Percentiles rank a stretch among this genome's conserved stretches.
These are phyloP conservation scores for Falciphora oryzae DNA, from an alignment of 2,329 filamentous ascomycete genomes.

Conservation along the genomic window DNA sequence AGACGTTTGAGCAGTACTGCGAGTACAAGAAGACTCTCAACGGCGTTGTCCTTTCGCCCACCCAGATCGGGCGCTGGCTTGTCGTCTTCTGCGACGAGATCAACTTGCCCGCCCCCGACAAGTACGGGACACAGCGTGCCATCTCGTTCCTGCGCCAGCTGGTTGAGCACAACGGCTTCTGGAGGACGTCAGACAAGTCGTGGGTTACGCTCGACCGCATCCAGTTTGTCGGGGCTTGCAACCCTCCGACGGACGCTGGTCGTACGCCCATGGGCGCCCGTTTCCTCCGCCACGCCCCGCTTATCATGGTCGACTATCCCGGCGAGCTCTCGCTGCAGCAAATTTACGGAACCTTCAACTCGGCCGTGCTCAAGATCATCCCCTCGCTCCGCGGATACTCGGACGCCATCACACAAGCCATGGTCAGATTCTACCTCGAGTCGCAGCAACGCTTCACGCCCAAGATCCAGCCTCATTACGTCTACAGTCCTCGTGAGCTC, in stretches of 20 bases:
- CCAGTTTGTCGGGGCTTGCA: constrained; percentile 98
- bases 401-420: constrained; percentile 88
- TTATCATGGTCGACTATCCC: constrained; percentile 99
- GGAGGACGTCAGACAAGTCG: constrained; percentile 93
- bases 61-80: constrained; percentile 94
- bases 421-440: constrained; percentile 94
- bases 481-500: constrained; percentile 97
- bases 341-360: constrained; percentile 98
- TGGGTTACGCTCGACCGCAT: constrained; percentile 98
- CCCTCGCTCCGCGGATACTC: constrained; percentile 92
- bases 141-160: constrained; percentile 97
- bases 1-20: constrained; percentile 99
- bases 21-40: constrained; percentile 99
- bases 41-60: constrained; percentile 90
- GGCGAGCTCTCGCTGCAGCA: constrained; percentile 91
- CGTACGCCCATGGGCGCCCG: constrained; percentile 89
- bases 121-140: constrained; percentile 93
- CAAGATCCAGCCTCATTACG: constrained; percentile 96
- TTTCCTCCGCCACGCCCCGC: constrained; percentile 93
- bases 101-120: constrained; percentile 95
- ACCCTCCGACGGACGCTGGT: constrained; percentile 94
- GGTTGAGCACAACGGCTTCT: constrained; percentile 98
- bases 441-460: constrained; percentile 93
- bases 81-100: constrained; percentile 99
- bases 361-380: constrained; percentile 92